Conservation (phyloP, 257 asterid species). For the Ligustrum vulgare region DNA sequence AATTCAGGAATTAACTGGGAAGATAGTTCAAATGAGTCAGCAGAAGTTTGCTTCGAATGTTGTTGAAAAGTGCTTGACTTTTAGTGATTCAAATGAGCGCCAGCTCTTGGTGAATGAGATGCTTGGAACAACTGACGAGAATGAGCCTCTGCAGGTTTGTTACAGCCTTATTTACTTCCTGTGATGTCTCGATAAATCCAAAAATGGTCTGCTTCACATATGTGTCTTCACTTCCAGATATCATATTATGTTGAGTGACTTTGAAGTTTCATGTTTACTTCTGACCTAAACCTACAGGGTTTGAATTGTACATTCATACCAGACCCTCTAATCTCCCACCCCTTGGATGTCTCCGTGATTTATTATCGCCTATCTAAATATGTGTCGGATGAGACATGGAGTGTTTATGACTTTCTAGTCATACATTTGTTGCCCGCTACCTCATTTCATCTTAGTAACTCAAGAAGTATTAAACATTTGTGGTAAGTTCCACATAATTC, state of each 20-base stretch:
- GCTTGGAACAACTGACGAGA: conserved; percentile 77
- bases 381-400: background rate
- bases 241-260: background rate
- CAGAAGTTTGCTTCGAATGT: conserved; percentile 89
- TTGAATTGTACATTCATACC: background rate
- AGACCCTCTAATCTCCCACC: background rate
- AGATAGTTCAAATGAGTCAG: conserved; percentile 84
- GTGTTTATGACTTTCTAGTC: background rate
- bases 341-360: background rate
- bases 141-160: conserved; percentile 89
- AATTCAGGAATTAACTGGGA: conserved; percentile 61
- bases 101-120: conserved; percentile 70
- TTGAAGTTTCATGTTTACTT: background rate
- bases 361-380: background rate
- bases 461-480: background rate
- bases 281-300: background rate
- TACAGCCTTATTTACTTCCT: background rate
- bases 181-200: background rate
- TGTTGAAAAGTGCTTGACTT: conserved; percentile 79
- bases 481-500: background rate
- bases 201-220: background rate
- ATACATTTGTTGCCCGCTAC: background rate
- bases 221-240: background rate
- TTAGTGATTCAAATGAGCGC: conserved; percentile 68
- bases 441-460: background rate